phyloP scores from a whole-genome alignment of 768 basidiomycete genomes.

The Scleroderma bovista region DNA sequence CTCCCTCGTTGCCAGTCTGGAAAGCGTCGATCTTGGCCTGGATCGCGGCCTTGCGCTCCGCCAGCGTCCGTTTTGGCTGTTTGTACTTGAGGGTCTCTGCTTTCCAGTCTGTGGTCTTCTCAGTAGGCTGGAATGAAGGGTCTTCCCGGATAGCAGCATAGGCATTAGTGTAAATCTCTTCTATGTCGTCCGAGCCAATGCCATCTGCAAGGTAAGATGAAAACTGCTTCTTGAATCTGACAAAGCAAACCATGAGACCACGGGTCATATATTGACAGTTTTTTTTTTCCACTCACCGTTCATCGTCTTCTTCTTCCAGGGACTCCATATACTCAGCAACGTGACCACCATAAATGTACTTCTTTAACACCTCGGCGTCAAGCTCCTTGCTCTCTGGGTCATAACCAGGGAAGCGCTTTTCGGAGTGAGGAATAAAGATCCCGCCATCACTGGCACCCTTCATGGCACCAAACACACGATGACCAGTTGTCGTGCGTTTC shows the following conservation, averaged over 20 bases:
- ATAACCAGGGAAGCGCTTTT: constrained; percentile 97
- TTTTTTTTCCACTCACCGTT: constrained; percentile 65
- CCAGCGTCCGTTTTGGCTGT: constrained; percentile 61
- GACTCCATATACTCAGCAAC: constrained; percentile 99
- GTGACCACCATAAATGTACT: constrained; percentile 97
- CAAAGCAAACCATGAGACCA: constrained; percentile 6
- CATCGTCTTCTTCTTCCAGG: constrained; percentile 99
- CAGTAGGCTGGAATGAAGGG: constrained; percentile 82
- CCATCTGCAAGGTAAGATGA: constrained; percentile 92
- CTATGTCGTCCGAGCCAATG: constrained; percentile 92
- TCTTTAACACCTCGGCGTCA: constrained; percentile 91
- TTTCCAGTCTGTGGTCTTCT: constrained; percentile 91
- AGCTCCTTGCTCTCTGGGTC: constrained; percentile 90
- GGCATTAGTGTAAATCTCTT: constrained; percentile 90
- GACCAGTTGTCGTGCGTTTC: constrained; percentile 95
- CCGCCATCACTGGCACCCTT: constrained; percentile 99
- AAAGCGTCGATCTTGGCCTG: constrained; percentile 87
- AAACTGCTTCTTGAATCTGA: constrained; percentile 97
- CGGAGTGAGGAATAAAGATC: constrained; percentile 95
- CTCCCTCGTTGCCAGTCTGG: constrained; percentile 48
- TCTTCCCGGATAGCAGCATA: constrained; percentile 96
- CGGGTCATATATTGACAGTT: not conserved
- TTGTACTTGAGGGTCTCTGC: constrained; percentile 73
- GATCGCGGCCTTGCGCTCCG: constrained; percentile 75
- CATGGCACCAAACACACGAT: constrained; percentile 96